Evolutionary conservation across 306 rosid genomes (phyloP), one percentile per base, ranked within the genome.

Genomic region (Inga laurina): DNA sequence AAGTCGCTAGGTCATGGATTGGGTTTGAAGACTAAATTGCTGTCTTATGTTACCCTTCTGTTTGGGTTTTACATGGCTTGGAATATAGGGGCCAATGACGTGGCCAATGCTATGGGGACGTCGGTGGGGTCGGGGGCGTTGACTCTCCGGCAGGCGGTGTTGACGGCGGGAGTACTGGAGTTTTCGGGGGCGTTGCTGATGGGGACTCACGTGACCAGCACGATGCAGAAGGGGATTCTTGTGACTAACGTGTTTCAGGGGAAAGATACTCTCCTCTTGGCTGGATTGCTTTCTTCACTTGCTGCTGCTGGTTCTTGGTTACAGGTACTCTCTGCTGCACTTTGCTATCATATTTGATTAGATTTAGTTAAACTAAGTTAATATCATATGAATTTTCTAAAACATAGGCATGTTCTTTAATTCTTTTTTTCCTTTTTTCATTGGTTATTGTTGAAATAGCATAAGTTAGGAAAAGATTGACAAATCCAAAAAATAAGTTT

Each of bases 231-330:
- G 57, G 99, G 99, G 0, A 94, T 97, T 51, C 92, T 97, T 12
- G 97, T 91, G 1, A 92, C 97, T 5, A 80, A 72, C 83, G 97
- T 84, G 69, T 97, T 97, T 84, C 91, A 94, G 16, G 99, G 98
- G 44, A 94, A 94, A 39, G 90, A 92, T 71, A 74, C 89, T 79
- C 85, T 97, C 22, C 89, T 90, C 5, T 91, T 97, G 43, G 90
- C 97, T 12, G 99, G 99, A 4, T 81, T 97, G 92, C 92, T 97
- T 15, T 89, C 97, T 75, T 97, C 99, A 45, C 95, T 97, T 71
- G 99, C 97, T 79, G 97, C 98, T n/a, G 99, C 99, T 75, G 99
- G 99, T 69, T 87, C 99, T 83, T 97, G 99, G 99, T 87, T 97
- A 57, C 99, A 97, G 97, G 99, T 96, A 87, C 75, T 4, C 14